Evolutionary conservation across 768 basidiomycete genomes (phyloP).

Genomic region (Xerocomellus amylosporus): DNA sequence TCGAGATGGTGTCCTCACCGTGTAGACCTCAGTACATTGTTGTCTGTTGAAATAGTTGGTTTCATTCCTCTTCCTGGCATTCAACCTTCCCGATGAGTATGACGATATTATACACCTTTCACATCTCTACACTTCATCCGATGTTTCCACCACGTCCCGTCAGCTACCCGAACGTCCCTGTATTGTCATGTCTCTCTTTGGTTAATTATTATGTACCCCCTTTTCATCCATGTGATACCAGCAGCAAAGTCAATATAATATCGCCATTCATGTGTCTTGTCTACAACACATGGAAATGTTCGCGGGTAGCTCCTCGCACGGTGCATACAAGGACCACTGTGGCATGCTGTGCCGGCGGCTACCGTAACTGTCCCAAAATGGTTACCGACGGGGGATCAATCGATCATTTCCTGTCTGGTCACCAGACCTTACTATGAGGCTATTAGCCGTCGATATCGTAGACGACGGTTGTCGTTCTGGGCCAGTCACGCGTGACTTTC

Average conservation of each 20-base stretch:
- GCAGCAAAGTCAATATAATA: not conserved
- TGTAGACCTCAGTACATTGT: constrained; percentile 9
- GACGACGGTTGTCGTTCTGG: too few species aligned
- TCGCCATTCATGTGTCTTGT: too few species aligned
- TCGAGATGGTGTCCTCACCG: not conserved
- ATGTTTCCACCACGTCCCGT: constrained; percentile 1
- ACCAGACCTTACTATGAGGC: too few species aligned
- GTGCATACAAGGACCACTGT: too few species aligned
- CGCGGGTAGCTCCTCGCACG: not conserved
- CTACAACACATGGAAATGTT: not conserved
- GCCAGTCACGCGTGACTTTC: too few species aligned
- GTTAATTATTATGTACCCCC: constrained; percentile 16
- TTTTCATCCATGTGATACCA: not conserved
- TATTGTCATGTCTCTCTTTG: constrained; percentile 11
- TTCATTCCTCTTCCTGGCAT: not conserved
- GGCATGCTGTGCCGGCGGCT: too few species aligned
- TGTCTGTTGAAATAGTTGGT: constrained; percentile 12
- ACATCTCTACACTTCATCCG: constrained; percentile 5
- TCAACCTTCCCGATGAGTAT: constrained; percentile 7
- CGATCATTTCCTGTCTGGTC: too few species aligned
- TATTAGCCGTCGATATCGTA: too few species aligned
- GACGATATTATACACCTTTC: constrained; percentile 14
- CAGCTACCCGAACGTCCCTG: constrained; percentile 1
- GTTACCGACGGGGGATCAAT: too few species aligned
- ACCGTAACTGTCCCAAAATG: too few species aligned